phyloP scores from a whole-genome alignment of 2,329 filamentous ascomycete species.

The Fusarium secorum region DNA sequence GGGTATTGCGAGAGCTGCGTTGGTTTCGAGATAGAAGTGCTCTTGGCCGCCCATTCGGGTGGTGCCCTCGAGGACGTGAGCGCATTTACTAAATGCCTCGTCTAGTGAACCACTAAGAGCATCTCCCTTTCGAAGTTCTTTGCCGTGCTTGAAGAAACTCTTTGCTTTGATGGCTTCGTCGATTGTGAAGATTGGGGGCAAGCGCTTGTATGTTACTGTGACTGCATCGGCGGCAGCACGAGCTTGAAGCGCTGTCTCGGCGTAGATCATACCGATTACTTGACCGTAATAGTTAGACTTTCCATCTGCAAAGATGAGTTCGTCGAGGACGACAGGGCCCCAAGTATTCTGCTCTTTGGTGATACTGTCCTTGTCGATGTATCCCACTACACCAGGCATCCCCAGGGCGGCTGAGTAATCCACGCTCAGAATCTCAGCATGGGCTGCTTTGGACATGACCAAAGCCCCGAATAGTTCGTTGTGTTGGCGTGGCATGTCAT shows the following conservation, averaged over 20 bases:
- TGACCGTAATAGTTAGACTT: background rate
- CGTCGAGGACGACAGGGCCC: background rate
- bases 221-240: background rate
- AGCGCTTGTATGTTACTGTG: background rate
- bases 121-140: background rate
- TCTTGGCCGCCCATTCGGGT: conserved; percentile 1
- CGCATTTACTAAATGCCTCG: background rate
- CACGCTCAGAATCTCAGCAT: background rate
- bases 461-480: background rate
- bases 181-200: background rate
- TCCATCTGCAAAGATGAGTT: background rate
- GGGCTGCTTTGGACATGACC: background rate
- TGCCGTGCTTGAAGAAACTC: background rate
- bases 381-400: background rate
- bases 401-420: background rate
- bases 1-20: background rate
- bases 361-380: background rate
- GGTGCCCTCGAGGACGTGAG: background rate
- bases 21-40: background rate
- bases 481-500: background rate
- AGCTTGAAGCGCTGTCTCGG: background rate
- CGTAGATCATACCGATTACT: background rate
- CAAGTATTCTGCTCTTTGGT: background rate
- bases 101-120: background rate
- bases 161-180: conserved; percentile 1